These are phyloP conservation scores for Fusarium citri DNA, from an alignment of 2,329 filamentous ascomycete species.

Conservation along the genomic window DNA sequence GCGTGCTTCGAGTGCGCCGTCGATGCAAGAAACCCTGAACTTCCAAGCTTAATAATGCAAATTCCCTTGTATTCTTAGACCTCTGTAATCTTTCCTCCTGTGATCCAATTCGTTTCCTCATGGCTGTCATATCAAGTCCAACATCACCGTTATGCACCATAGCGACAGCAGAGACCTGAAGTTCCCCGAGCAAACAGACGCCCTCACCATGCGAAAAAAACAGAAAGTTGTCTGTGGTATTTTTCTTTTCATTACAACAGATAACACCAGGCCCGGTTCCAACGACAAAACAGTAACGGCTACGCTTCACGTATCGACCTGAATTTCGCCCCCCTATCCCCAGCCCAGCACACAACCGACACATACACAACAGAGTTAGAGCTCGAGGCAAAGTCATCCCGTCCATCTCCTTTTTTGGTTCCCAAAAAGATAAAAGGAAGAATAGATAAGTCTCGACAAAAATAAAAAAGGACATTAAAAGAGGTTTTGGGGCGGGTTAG, in stretches of 20 bases:
- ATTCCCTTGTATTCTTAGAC: background rate
- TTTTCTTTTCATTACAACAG: constrained; percentile 46
- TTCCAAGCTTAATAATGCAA: background rate
- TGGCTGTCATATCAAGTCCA: background rate
- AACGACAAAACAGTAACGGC: constrained; percentile 42
- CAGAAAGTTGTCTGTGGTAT: constrained; percentile 30
- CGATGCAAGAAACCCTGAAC: constrained; percentile 2
- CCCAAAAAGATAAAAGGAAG: constrained; percentile 42
- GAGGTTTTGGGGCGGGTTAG: constrained; percentile 20
- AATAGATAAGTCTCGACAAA: constrained; percentile 45
- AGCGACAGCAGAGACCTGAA: background rate
- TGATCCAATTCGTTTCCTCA: background rate
- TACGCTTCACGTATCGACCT: constrained; percentile 43
- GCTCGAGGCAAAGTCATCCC: constrained; percentile 21
- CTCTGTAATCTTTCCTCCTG: background rate
- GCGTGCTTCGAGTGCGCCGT: constrained; percentile 12
- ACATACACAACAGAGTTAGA: constrained; percentile 33
- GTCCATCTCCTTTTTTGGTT: constrained; percentile 42
- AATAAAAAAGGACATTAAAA: constrained; percentile 44
- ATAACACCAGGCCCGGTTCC: constrained; percentile 39
- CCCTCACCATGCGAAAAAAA: constrained; percentile 19
- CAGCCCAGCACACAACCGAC: constrained; percentile 25
- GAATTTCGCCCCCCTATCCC: constrained; percentile 17
- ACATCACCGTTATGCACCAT: constrained; percentile 5
- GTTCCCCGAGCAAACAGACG: constrained; percentile 21